Percentiles rank a stretch among this genome's conserved stretches.
phyloP scores from a whole-genome alignment of 208 protist genomes.

The Leishmania martiniquensis region DNA sequence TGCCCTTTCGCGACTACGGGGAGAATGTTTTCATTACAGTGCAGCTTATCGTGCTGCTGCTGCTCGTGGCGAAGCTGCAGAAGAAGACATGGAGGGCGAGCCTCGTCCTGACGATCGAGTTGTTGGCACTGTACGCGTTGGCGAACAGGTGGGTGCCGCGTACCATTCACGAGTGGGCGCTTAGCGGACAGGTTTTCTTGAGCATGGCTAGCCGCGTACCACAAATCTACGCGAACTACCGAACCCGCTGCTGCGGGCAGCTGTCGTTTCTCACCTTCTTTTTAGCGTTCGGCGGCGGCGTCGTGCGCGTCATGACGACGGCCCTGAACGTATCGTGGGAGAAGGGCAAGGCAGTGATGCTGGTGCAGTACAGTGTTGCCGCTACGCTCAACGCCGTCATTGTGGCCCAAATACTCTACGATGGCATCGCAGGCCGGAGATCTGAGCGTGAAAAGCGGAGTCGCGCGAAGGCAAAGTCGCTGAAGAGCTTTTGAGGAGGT shows the following conservation, averaged over 20 bases:
- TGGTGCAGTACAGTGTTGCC: conserved; percentile 64
- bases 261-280: conserved; percentile 89
- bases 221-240: conserved; percentile 78
- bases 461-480: background rate
- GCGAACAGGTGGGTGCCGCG: conserved; percentile 46
- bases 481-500: background rate
- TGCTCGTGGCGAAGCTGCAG: conserved; percentile 71
- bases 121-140: conserved; percentile 41
- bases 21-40: conserved; percentile 83
- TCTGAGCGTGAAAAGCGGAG: background rate
- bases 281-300: conserved; percentile 72
- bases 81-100: conserved; percentile 35
- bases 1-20: conserved; percentile 78
- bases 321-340: conserved; percentile 81
- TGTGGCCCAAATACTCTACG: conserved; percentile 74
- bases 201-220: conserved; percentile 76
- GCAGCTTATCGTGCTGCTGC: conserved; percentile 64
- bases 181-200: conserved; percentile 68
- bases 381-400: conserved; percentile 69
- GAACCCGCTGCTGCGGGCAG: conserved; percentile 66
- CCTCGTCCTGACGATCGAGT: conserved; percentile 35
- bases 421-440: conserved; percentile 29
- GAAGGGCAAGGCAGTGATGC: conserved; percentile 75
- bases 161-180: conserved; percentile 52
- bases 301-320: conserved; percentile 77